A percentile compares a stretch with the other conserved stretches of the same genome.
Evolutionary conservation across 768 basidiomycete species (phyloP).

Genomic region (Phylloporus rhodoxanthus): DNA sequence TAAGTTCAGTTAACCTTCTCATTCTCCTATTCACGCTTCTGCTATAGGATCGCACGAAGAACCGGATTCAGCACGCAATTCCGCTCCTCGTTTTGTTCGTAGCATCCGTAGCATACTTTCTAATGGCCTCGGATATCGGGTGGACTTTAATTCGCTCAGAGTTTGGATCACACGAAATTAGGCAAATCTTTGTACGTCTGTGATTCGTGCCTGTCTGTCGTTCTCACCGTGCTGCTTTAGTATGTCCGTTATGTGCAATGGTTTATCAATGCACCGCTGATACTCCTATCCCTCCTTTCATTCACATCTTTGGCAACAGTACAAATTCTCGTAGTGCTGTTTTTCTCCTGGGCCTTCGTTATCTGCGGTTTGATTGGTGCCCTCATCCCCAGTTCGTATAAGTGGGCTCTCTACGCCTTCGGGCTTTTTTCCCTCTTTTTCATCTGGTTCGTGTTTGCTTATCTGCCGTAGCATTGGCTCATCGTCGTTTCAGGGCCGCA

Average conservation of each 20-base stretch:
- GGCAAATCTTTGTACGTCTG: slow-evolving; percentile 40
- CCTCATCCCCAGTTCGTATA: slow-evolving; percentile 46
- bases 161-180: no score
- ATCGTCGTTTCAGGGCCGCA: slow-evolving; percentile 19
- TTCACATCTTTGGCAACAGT: slow-evolving; percentile 44
- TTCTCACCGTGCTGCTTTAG: slow-evolving; percentile 16
- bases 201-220: no score
- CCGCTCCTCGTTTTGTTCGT: no score
- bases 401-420: slow-evolving; percentile 48
- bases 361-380: slow-evolving; percentile 45
- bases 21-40: no score
- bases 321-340: slow-evolving; percentile 36
- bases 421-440: slow-evolving; percentile 43
- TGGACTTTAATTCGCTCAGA: no score
- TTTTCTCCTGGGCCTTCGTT: slow-evolving; percentile 43
- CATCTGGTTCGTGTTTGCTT: slow-evolving; percentile 36
- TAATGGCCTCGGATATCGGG: no score
- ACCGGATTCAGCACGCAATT: no score
- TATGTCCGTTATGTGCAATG: slow-evolving; percentile 52
- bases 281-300: slow-evolving; percentile 43
- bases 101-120: no score
- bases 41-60: no score
- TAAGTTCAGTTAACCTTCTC: no score
- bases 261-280: slow-evolving; percentile 50
- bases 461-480: slow-evolving; percentile 7